These are phyloP conservation scores for Exserohilum turcica DNA, from an alignment of 2,329 filamentous ascomycete genomes.

Conservation along the genomic window DNA sequence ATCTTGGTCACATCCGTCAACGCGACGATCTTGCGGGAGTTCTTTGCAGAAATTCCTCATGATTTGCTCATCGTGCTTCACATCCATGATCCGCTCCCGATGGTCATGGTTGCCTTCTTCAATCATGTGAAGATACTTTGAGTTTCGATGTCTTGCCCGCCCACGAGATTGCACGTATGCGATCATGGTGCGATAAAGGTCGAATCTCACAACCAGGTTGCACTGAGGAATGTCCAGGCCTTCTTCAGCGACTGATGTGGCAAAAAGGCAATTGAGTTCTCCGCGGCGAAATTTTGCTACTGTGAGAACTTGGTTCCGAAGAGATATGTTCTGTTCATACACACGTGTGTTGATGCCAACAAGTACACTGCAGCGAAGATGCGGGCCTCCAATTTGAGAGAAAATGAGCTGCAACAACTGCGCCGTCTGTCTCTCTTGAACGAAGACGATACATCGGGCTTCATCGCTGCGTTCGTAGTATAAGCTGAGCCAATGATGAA, in stretches of 20 bases:
- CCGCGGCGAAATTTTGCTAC: slow-evolving; percentile 68
- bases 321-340: slow-evolving; percentile 67
- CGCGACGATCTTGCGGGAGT: slow-evolving; percentile 74
- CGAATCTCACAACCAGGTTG: slow-evolving; percentile 75
- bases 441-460: slow-evolving; percentile 84
- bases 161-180: slow-evolving; percentile 94
- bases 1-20: slow-evolving; percentile 65
- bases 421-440: slow-evolving; percentile 77
- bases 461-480: slow-evolving; percentile 65
- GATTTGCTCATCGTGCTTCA: slow-evolving; percentile 61
- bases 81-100: slow-evolving; percentile 60
- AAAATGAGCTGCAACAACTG: slow-evolving; percentile 74
- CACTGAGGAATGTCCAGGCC: slow-evolving; percentile 70
- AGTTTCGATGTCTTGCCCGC: slow-evolving; percentile 76
- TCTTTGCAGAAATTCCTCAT: slow-evolving; percentile 78
- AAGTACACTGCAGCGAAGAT: slow-evolving; percentile 67
- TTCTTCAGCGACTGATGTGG: slow-evolving; percentile 69
- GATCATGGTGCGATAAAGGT: slow-evolving; percentile 87
- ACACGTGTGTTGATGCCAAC: slow-evolving; percentile 63
- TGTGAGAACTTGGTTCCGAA: slow-evolving; percentile 74
- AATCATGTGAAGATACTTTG: slow-evolving; percentile 83
- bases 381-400: slow-evolving; percentile 59
- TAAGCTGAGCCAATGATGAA: slow-evolving; percentile 65
- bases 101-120: slow-evolving; percentile 72
- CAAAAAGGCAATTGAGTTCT: slow-evolving; percentile 65